Evolutionary conservation across 148 eudicot genomes (phyloP).

Genomic region (Hydrangea macrophylla): DNA sequence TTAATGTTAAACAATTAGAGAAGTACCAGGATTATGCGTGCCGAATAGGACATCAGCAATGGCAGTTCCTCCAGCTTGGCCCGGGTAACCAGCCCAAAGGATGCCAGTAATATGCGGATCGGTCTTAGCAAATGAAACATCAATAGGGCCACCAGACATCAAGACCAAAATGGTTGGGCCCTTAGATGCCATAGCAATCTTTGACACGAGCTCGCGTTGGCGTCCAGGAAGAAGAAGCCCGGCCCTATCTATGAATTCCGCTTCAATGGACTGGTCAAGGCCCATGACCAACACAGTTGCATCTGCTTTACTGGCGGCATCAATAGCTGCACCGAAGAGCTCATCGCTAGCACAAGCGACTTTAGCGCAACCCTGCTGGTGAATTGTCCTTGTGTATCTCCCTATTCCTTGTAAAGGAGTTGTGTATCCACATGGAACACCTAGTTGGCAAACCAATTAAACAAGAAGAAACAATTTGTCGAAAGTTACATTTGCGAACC

Average conservation of each 20-base stretch:
- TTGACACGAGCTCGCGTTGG: conserved; percentile 77
- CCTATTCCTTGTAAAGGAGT: conserved; percentile 79
- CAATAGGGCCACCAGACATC: conserved; percentile 90
- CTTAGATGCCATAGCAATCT: conserved; percentile 67
- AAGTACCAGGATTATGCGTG: conserved; percentile 70
- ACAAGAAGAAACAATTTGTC: not conserved
- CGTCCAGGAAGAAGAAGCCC: conserved; percentile 76
- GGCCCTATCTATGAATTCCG: conserved; percentile 68
- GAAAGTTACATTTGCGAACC: no score
- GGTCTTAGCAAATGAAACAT: conserved; percentile 71
- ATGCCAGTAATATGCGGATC: conserved; percentile 62
- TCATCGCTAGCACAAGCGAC: conserved; percentile 53
- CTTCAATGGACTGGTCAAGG: conserved; percentile 87
- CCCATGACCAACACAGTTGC: conserved; percentile 81
- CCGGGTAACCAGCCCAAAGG: conserved; percentile 93
- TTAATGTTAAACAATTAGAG: not conserved
- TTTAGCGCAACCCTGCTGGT: conserved; percentile 56
- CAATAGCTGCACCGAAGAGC: conserved; percentile 55
- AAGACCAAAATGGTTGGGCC: conserved; percentile 75
- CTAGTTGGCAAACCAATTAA: conserved; percentile 19
- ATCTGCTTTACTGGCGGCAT: conserved; percentile 67
- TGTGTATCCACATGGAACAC: conserved; percentile 80
- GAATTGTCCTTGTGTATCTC: conserved; percentile 58
- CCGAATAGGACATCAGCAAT: conserved; percentile 88
- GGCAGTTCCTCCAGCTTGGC: conserved; percentile 92